Percentiles rank a stretch among this genome's conserved stretches.
Evolutionary conservation across 495 filamentous ascomycete species (phyloP).

Genomic region (Talaromyces stipitatus): DNA sequence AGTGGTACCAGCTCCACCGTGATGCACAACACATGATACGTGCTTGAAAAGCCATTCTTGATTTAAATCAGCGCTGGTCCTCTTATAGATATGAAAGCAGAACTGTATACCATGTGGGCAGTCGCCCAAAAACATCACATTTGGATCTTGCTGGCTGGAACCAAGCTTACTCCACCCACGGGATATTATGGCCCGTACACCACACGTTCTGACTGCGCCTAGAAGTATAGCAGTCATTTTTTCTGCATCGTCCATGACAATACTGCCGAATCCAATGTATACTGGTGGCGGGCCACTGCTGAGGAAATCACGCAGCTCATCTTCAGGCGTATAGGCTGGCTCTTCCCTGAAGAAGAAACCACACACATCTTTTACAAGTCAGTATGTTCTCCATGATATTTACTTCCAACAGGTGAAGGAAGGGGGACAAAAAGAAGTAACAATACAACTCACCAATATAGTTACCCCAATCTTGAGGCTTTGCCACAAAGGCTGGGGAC

Average conservation of each 20-base stretch:
- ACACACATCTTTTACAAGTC: too few relatives aligned
- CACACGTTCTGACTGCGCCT: conserved; percentile 41
- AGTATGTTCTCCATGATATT: too few relatives aligned
- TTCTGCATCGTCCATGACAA: conserved; percentile 54
- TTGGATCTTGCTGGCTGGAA: conserved; percentile 27
- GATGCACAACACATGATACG: conserved; percentile 54
- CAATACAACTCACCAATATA: too few relatives aligned
- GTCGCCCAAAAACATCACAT: conserved; percentile 52
- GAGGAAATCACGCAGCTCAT: conserved; percentile 46
- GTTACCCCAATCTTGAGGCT: conserved; percentile 51
- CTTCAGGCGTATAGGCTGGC: conserved; percentile 41
- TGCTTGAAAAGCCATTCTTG: conserved; percentile 62
- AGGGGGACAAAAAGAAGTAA: too few relatives aligned
- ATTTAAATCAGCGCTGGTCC: too few relatives aligned
- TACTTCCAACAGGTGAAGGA: too few relatives aligned
- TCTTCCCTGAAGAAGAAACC: conserved; percentile 55
- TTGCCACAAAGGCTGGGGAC: conserved; percentile 56
- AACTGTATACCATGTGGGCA: too few relatives aligned
- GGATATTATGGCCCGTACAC: conserved; percentile 52
- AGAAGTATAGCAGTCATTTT: conserved; percentile 44
- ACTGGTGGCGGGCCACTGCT: conserved; percentile 46
- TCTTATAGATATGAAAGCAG: too few relatives aligned
- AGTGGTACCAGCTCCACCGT: conserved; percentile 61
- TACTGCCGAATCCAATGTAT: conserved; percentile 63
- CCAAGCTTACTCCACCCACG: conserved; percentile 58